These are phyloP conservation scores for Alloteropsis angusta DNA, from an alignment of 202 grass and related monocot species.

Conservation along the genomic window DNA sequence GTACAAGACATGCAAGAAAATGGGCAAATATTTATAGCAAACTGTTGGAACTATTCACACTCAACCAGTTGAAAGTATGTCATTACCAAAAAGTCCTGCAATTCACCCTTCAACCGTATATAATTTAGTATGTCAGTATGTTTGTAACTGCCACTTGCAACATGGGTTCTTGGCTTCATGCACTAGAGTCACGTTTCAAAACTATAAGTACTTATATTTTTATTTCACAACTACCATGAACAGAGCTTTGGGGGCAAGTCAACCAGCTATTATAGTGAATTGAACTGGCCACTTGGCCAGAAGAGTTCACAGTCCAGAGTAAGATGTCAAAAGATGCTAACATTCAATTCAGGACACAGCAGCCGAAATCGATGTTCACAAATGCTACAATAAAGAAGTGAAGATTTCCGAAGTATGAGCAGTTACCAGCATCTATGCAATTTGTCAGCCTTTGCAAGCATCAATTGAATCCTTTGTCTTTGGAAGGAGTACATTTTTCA, in stretches of 20 bases:
- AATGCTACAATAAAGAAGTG: background rate
- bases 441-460: constrained; percentile 62
- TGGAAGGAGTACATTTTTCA: constrained; percentile 72
- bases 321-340: background rate
- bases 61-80: too few species aligned
- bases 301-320: background rate
- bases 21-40: background rate
- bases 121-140: too few species aligned
- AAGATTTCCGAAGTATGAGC: background rate
- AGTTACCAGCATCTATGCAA: constrained; percentile 67
- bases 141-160: too few species aligned
- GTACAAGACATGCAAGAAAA: background rate
- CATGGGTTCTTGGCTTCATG: background rate
- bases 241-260: background rate
- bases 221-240: background rate
- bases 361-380: background rate
- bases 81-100: too few species aligned
- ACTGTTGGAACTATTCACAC: too few species aligned
- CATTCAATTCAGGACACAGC: background rate
- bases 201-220: too few species aligned
- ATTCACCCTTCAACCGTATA: too few species aligned
- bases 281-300: background rate
- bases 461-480: constrained; percentile 72
- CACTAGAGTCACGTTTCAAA: background rate
- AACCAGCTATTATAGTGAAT: background rate